These are phyloP conservation scores for Moesziomyces parantarcticus DNA, from an alignment of 1,284 basidiomycete species.

Conservation along the genomic window DNA sequence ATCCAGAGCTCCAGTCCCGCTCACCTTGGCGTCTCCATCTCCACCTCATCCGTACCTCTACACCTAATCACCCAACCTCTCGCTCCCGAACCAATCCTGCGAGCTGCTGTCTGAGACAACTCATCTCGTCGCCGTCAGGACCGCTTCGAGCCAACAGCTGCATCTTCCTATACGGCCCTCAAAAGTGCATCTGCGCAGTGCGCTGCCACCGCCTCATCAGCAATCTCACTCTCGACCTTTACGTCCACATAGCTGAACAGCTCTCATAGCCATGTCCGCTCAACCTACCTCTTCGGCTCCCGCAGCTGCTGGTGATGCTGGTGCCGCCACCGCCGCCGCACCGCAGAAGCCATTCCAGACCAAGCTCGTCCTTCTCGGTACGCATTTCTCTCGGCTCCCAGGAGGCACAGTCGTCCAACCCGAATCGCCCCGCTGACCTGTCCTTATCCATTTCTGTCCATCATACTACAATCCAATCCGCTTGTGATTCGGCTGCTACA, in stretches of 20 bases:
- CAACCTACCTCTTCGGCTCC: slow-evolving; percentile 16
- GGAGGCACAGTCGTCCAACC: no score
- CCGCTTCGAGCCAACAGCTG: background rate
- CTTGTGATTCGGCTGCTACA: slow-evolving; percentile 63
- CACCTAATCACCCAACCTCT: background rate
- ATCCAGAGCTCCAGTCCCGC: slow-evolving; percentile 4
- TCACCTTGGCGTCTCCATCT: background rate
- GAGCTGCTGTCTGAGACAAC: no score
- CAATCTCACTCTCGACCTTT: background rate
- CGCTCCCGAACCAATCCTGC: no score
- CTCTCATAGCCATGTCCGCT: slow-evolving; percentile 19
- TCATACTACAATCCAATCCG: background rate
- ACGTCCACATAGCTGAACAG: background rate
- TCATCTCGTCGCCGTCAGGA: background rate
- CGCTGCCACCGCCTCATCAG: background rate
- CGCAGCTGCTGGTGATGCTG: slow-evolving; percentile 19
- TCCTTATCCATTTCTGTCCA: background rate
- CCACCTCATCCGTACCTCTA: background rate
- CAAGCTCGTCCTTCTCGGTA: slow-evolving; percentile 66
- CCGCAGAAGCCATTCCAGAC: slow-evolving; percentile 66
- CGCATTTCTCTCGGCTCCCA: background rate
- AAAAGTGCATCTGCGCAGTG: background rate
- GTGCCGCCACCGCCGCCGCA: slow-evolving; percentile 35
- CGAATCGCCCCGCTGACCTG: background rate
- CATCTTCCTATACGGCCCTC: background rate